These are phyloP conservation scores for Pestalotiopsis sp. DNA, from an alignment of 2,329 filamentous ascomycete genomes.

Conservation along the genomic window DNA sequence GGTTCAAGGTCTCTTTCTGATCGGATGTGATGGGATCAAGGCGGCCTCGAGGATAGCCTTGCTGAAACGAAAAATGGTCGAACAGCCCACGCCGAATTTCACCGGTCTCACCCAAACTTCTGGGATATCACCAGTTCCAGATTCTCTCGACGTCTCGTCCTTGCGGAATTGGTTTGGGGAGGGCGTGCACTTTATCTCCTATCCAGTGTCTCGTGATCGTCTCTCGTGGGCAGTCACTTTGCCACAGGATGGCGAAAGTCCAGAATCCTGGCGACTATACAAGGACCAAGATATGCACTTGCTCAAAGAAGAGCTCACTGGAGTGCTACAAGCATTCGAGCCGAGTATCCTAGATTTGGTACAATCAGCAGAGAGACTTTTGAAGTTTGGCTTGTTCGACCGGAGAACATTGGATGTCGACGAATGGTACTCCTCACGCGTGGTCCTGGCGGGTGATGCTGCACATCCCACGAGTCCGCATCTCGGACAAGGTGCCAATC, in stretches of 20 bases:
- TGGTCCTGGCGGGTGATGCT: constrained; percentile 26
- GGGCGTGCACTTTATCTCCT: constrained; percentile 25
- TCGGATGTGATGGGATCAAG: constrained; percentile 25
- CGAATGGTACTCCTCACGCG: constrained; percentile 26
- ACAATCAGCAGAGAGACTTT: constrained; percentile 23
- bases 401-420: constrained; percentile 21
- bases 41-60: neutral
- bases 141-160: constrained; percentile 14
- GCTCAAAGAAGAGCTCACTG: constrained; percentile 18
- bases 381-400: constrained; percentile 31
- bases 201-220: constrained; percentile 22
- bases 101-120: constrained; percentile 27
- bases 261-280: constrained; percentile 28
- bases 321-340: constrained; percentile 22
- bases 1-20: constrained; percentile 24
- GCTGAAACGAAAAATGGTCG: neutral
- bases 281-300: constrained; percentile 18
- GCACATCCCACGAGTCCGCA: constrained; percentile 29
- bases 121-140: constrained; percentile 23
- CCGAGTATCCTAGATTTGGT: constrained; percentile 21
- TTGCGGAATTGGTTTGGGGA: constrained; percentile 29
- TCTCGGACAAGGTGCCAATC: constrained; percentile 29
- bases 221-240: constrained; percentile 28
- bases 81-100: constrained; percentile 18
- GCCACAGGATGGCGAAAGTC: constrained; percentile 21